Conservation (phyloP, 768 basidiomycete species). For the Pisolithus albus region DNA sequence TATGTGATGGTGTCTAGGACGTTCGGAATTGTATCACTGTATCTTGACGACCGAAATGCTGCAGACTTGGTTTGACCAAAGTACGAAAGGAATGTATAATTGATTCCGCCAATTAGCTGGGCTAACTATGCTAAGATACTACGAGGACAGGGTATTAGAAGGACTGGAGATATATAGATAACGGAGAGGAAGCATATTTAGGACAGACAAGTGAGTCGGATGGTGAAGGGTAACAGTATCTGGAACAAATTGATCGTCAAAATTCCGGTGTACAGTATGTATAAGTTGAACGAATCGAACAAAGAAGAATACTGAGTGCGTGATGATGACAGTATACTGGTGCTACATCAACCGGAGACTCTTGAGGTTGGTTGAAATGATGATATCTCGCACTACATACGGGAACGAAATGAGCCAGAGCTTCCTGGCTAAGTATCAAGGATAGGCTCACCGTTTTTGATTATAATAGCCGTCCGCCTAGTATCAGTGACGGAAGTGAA, state of each 20-base stretch:
- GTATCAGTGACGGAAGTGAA: constrained; percentile 81
- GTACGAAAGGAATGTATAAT: neutral
- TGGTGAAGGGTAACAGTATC: neutral
- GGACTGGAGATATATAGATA: constrained; percentile 4
- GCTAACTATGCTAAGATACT: neutral
- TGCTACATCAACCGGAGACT: constrained; percentile 37
- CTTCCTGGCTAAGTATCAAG: neutral
- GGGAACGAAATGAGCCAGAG: constrained; percentile 4
- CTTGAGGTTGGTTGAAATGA: constrained; percentile 59
- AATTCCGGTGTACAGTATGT: neutral
- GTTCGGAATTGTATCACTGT: constrained; percentile 10
- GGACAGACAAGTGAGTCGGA: neutral
- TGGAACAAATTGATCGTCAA: neutral
- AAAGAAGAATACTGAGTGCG: constrained; percentile 1
- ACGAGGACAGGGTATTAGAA: constrained; percentile 11
- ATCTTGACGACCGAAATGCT: too few species aligned
- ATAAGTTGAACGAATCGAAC: constrained; percentile 6
- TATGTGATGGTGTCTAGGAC: constrained; percentile 44
- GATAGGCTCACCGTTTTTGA: constrained; percentile 52
- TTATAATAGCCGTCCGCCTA: constrained; percentile 63
- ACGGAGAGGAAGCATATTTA: neutral
- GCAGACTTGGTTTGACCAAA: too few species aligned
- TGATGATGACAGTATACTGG: neutral
- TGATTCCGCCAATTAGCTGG: neutral
- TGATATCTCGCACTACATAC: constrained; percentile 57